Base-by-base conservation (phyloP, 306 rosid species). In the Aeschynomene evenia region DNA sequence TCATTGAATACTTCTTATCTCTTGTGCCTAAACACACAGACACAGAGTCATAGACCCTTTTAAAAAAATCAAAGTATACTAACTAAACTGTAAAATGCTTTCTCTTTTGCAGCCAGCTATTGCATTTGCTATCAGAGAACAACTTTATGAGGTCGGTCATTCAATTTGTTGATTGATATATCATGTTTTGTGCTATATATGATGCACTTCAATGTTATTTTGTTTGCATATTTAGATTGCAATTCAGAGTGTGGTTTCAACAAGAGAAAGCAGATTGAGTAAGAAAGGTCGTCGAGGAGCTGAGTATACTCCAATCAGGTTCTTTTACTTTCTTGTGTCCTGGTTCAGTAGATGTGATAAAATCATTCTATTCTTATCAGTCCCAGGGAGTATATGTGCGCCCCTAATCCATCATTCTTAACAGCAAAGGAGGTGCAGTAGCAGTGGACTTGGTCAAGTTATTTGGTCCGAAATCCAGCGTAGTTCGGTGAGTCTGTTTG, bases 391-490 rank as follows among this genome's bases (percentile, higher is more conserved):
- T 53, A 22, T 57, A 22, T 26, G 4, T 39, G 7, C 54, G 34
- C 52, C 24, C 26, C 70, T 75, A 21, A 66, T 54, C 62, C 52
- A 39, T 53, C 43, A 28, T 71, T 9, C 40, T 70, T 71, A 34
- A 67, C 88, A 91, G 99, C 77, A 94, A 85, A 87, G 81, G 81
- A 50, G 87, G 96, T 29, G 83, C 86, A 53, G 71, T 80, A 43
- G 94, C 90, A 10, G 74, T 94, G 86, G 99, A 91, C 87, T 70
- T 91, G 84, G 87, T 91, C 80, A 94, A 85, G 91, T 76, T 91
- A 77, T 91, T 91, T 80, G 95, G 97, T 78, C 89, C 83, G 14
- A 91, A 68, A 83, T 88, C 96, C 29, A 88, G 83, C 56, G 96
- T 88, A 39, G 78, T 94, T 71, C 88, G 96, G 97, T 94, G 77